Conservation (phyloP, 2,329 filamentous ascomycete species). For the Bipolaris cookei region DNA sequence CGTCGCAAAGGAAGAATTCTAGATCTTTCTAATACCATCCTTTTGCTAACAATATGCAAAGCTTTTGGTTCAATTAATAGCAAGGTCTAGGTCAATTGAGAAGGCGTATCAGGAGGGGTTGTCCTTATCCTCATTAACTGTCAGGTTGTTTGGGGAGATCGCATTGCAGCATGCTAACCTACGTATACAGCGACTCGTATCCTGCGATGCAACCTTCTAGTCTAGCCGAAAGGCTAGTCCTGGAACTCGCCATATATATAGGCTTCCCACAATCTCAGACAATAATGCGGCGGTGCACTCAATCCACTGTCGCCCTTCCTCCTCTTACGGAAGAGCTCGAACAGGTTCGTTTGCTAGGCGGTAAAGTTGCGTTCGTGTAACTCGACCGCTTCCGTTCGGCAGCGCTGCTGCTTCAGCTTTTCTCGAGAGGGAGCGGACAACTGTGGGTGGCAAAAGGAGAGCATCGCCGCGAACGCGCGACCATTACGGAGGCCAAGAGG, state of each 20-base stretch:
- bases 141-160: slow-evolving; percentile 57
- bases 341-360: slow-evolving; percentile 12
- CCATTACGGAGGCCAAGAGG: too few species aligned
- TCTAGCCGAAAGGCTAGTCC: slow-evolving; percentile 43
- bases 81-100: slow-evolving; percentile 52
- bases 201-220: slow-evolving; percentile 48
- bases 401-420: too few species aligned
- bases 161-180: slow-evolving; percentile 49
- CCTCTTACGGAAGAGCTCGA: slow-evolving; percentile 17
- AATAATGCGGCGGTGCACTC: slow-evolving; percentile 52
- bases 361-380: slow-evolving; percentile 34
- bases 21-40: too few species aligned
- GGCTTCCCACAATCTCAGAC: background rate
- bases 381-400: slow-evolving; percentile 20
- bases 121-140: slow-evolving; percentile 54
- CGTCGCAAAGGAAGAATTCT: too few species aligned
- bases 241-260: slow-evolving; percentile 37
- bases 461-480: too few species aligned
- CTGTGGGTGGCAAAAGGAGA: too few species aligned
- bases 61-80: too few species aligned
- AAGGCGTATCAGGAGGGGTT: slow-evolving; percentile 51
- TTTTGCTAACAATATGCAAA: too few species aligned
- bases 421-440: too few species aligned
- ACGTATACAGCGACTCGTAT: slow-evolving; percentile 37
- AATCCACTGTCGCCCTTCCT: slow-evolving; percentile 31